Evolutionary conservation across 116 monocot genomes (phyloP), one percentile per base, ranked within the genome.

Genomic region (Cymodocea nodosa): DNA sequence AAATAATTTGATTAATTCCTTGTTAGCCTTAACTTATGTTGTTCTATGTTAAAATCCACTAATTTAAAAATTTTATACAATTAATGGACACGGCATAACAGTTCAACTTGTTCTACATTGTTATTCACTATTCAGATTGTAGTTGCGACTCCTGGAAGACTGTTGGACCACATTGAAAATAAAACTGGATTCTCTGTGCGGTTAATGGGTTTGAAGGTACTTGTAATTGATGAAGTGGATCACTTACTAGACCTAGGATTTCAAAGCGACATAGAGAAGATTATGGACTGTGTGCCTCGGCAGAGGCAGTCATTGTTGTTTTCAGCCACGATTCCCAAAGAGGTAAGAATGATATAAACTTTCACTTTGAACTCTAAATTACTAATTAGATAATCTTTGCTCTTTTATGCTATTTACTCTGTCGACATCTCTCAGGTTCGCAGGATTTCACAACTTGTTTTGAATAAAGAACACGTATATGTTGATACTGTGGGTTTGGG

Each of bases 141-240:
- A 66, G 95, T 91, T 63, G 95, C 91, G 62, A 97, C 95, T 57
- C 95, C 95, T 74, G 95, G 95, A 37, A 85, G 95, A 63, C 56
- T 97, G 57, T 70, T 90, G 64, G 95, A 97, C 74, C 95, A 97
- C 73, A 85, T 97, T 60, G 95, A 97, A 78, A 90, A 90, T 39
- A 90, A 80, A 76, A 75, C 95, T 44, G 87, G 91, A 53, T 85
- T 97, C 35, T 87, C 95, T 65, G 65, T 75, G 3, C 85, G 91
- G 53, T 74, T 97, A 36, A 87, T 87, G 91, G 82, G 88, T 63
- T 81, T 97, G 70, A 91, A 88, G 75, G 66, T 87, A 68, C 79
- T 90, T 68, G 79, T 95, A 62, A 74, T 95, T 64, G 95, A 95
- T 71, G 95, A 95, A 81, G 90, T 85, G 35, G 95, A 95, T 69